Evolutionary conservation across 2,329 filamentous ascomycete species (phyloP), one percentile per base, ranked within the genome.

Genomic region (Coleophoma cylindrospora): DNA sequence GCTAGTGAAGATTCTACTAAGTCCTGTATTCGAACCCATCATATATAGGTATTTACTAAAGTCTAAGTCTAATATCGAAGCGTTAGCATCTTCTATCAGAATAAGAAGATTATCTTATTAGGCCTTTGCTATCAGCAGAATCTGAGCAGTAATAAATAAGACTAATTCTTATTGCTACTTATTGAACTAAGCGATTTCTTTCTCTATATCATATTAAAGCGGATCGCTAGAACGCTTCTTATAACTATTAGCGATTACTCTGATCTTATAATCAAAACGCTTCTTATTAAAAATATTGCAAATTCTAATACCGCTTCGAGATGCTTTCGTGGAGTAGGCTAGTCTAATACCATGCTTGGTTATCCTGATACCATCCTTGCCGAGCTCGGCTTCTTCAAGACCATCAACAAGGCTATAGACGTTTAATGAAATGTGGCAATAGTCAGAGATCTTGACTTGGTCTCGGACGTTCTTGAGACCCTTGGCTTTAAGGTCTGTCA

Each of bases 321-420:
- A 71, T 55, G 80, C 80, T 66, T 85, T 86, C 53, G 74, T 77
- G 58, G 73, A 75, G 65, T 82, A 83, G 17, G 75, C 76, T 69
- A 79, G 80, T 59, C 75, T 73, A 53, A 77, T 77, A 53, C 75
- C 68, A 61, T 73, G 61, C 27, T 55, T 59, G 14, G 72, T 75
- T 27, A 73, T 75, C 15, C 73, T 72, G 48, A 76, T 71, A 37
- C 64, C 68, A 46, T 64, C 58, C 9, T 57, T 62, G 4, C 75
- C 73, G 27, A 80, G 67, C 59, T 75, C 72, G 8, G 62, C 61
- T 64, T 83, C 81, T 64, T 86, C 83, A 7, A 88, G 73, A 4
- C 86, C 85, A 59, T 89, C 87, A 13, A 87, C 83, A 53, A 80
- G 71, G 51, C 79, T 74, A 66, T 87, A 84, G 34, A 88, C 68